Evolutionary conservation across 1,284 basidiomycete genomes (phyloP), one percentile per base, ranked within the genome.

Genomic region (Pseudozyma thailandica): DNA sequence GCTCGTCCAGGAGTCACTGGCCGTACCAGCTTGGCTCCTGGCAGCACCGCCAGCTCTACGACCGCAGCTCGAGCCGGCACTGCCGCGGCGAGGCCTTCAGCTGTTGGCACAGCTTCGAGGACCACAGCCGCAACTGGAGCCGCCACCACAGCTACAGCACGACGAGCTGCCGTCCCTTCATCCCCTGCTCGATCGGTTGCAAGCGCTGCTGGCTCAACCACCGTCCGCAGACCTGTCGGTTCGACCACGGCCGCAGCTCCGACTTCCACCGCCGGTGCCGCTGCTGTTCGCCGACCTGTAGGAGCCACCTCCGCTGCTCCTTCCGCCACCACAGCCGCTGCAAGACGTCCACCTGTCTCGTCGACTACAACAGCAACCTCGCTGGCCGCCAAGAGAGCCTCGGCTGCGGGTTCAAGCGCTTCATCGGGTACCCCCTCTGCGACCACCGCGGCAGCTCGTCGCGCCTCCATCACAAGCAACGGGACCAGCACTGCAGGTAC

Each of bases 381-480:
- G 15, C 37, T 57, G 4, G 53, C 64, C 13, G 56, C 49, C 3
- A 72, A 66, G 42, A 39, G 55, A 20, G 56, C 55, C 7, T 57
- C 72, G 1, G 54, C 37, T 4, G 53, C 68, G 6, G 63, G 51
- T 3, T 65, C 72, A 2, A 61, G 51, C 50, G 30, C 69, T 6
- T 59, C 72, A 2, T 58, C 63, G 1, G 48, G 54, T 8, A 57
- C 56, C 7, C 41, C 72, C 35, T 27, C 64, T 31, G 31, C 62
- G 21, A 47, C 70, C 20, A 41, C 56, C 9, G 55, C 63, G 16
- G 50, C 54, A 8, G 69, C 60, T 53, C 64, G 73, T 41, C 53
- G 69, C 1, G 52, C 69, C 16, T 65, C 64, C 41, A 61, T 64
- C 54, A 62, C 64, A 10, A 75, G 61, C 59, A 69, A 59, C 30